Evolutionary conservation across 441 rosid species (phyloP), one percentile per base, ranked within the genome.

Genomic region (Jatropha multifida): DNA sequence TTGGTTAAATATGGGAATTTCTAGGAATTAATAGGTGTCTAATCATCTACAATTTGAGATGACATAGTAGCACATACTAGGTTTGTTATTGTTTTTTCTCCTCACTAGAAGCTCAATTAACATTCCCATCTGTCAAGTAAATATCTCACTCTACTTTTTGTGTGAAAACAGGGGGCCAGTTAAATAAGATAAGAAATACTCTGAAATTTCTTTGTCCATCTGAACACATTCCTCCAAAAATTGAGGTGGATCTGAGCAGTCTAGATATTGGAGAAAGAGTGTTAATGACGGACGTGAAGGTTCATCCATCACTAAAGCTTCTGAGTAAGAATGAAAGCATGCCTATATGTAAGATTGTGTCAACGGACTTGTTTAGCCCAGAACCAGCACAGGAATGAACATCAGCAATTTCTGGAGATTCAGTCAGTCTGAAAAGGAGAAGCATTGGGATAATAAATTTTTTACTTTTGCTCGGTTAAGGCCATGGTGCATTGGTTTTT

Each of bases 191-290:
- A 74, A 84, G 96, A 76, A 79, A 78, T 64, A 82, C 78, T 72
- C 68, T 95, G 72, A 92, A 81, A 63, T 89, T 81, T 74, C 69
- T 85, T 20, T 89, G 95, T 73, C 92, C 91, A 55, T 93, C 96
- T 0, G 97, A 90, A 71, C 87, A 84, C 77, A 85, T 95, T 68
- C 98, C 96, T 69, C 85, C 88, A 4, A 90, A 93, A 79, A 84
- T 95, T n/a, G 95, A 93, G 85, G 91, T 93, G 59, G 98, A 95
- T 52, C 81, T 93, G 67, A 90, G 97, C 86, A 88, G 83, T 26
- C 87, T 95, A 42, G 98, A 93, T 76, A 79, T 90, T 48, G 97
- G 84, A 73, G 98, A 92, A 81, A 84, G 81, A 78, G 84, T 93
- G 62, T 82, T 70, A n/a, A 78, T 95, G 87, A 71, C 67, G 38